Conservation (phyloP, 2,329 filamentous ascomycete genomes). For the Colletotrichum sp. region DNA sequence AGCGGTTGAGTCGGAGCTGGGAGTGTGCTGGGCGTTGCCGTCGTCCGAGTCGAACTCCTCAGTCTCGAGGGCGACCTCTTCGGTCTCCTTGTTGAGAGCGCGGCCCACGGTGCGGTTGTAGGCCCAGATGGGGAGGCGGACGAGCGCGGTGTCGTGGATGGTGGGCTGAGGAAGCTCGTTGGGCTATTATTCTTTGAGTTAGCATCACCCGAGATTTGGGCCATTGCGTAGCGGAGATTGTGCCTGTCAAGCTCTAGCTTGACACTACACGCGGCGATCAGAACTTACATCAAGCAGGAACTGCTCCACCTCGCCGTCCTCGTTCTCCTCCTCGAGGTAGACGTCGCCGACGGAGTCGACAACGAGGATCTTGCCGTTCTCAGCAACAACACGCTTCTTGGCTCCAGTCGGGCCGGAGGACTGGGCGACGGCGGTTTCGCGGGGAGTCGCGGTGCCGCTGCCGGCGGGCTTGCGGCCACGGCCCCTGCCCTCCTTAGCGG, state of each 20-base stretch:
- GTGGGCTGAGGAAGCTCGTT: constrained; percentile 81
- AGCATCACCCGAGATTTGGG: constrained; percentile 13
- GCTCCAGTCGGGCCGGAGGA: constrained; percentile 71
- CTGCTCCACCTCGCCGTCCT: constrained; percentile 83
- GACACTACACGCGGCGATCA: neutral
- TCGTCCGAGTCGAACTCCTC: constrained; percentile 47
- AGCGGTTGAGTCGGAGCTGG: constrained; percentile 61
- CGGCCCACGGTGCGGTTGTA: constrained; percentile 65
- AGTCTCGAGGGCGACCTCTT: constrained; percentile 39
- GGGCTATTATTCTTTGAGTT: constrained; percentile 53
- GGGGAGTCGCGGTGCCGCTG: constrained; percentile 34
- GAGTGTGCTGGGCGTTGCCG: constrained; percentile 57
- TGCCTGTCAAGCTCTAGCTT: neutral
- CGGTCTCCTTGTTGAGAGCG: constrained; percentile 43
- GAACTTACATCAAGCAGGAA: constrained; percentile 86
- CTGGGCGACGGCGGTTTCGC: constrained; percentile 55
- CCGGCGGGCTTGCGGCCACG: constrained; percentile 36
- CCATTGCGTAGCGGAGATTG: neutral
- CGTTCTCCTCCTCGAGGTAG: constrained; percentile 90
- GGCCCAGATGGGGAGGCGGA: constrained; percentile 77
- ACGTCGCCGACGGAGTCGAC: constrained; percentile 93
- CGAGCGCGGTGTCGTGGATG: constrained; percentile 81
- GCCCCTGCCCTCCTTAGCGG: constrained; percentile 42
- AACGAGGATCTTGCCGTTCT: constrained; percentile 94
- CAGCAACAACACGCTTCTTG: constrained; percentile 86